Base-by-base conservation (phyloP, 331 rosid species). In the Spiraea crenata region DNA sequence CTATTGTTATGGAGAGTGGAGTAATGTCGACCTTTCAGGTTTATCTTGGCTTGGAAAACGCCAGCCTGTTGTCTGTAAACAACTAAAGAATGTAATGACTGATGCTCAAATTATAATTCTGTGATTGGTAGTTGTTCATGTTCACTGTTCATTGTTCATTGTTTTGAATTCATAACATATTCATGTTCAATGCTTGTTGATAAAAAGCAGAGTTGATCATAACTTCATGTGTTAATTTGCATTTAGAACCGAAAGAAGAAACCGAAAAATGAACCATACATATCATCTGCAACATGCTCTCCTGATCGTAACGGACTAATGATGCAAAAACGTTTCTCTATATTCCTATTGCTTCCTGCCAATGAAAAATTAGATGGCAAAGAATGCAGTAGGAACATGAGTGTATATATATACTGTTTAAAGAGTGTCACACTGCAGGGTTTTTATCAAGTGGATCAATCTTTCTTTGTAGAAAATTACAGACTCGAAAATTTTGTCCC, bases 301-400 rank as follows among this genome's bases (percentile, higher is more conserved):
- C 56, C 31, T 45, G 55, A 56, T 15, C 3, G 7, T 54, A 16
- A 70, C 44, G 31, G 1, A 25, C 31, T 25, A 25, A 66, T 8
- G 58, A 72, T 34, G 31, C 85, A 84, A 76, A 25, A 70, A 80
- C 67, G 67, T 62, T 51, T 34, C 7, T 59, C 68, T 51, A 42
- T 17, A 40, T 66, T 76, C 60, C 74, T 37, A 51, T n/a, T 39
- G 82, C 71, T 74, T 82, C 75, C 82, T 20, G 71, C 87, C 89
- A 73, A 70, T 65, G 70, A 73, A 82, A 86, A 82, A 71, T 47
- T 39, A 63, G 75, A 82, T 63, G 74, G 63, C 63, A 14, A 25
- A 46, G 52, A 42, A 69, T 7, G 52, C 74, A 56, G 65, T 16
- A 25, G 35, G 41, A 20, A 17, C 20, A 6, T 19, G 73, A 39